Evolutionary conservation across 2,329 filamentous ascomycete genomes (phyloP), one percentile per base, ranked within the genome.

Genomic region (Fusarium chlamydosporum): DNA sequence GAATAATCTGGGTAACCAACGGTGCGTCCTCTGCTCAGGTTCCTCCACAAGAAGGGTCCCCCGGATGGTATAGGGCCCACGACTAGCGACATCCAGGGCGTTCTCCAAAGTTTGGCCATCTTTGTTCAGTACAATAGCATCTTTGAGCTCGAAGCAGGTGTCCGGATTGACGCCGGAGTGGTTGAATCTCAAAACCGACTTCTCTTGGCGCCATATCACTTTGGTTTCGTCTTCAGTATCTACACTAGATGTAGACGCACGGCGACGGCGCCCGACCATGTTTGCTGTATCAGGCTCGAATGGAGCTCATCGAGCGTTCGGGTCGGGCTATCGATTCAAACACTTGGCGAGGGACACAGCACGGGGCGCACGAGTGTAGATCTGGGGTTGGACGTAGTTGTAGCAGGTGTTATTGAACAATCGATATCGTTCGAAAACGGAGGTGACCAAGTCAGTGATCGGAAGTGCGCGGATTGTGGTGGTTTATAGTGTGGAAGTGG

Each of bases 51-150:
- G 81, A 16, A 92, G 79, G 38, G 80, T 79, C 15, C 91, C 91
- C 15, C 85, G 84, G 13, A 93, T 81, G 8, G 84, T 83, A 57
- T 91, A 85, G 0, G 90, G 90, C 0, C 88, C 86, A 42, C 87
- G 81, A 0, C 85, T 77, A 69, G 86, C 85, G 4, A 90, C 87
- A 46, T 87, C 77, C 6, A 93, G 82, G 7, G 91, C 83, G 72
- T 87, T 91, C 29, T 85, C 86, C 5, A 87, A 75, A n/a, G 83
- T 83, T 29, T 78, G 77, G 31, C 86, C 85, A 68, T 89, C 82
- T 46, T 79, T 82, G 48, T 81, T 79, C 65, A 86, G 84, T n/a
- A 92, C 83, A 18, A 86, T 82, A 37, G 86, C 89, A 73, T 92
- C 84, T 50, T 76, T 82, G 41, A 93, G 81, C 7, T 87, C 80